Evolutionary conservation across 2,329 filamentous ascomycete species (phyloP), one percentile per base, ranked within the genome.

Genomic region (Tolypocladium tropicale): DNA sequence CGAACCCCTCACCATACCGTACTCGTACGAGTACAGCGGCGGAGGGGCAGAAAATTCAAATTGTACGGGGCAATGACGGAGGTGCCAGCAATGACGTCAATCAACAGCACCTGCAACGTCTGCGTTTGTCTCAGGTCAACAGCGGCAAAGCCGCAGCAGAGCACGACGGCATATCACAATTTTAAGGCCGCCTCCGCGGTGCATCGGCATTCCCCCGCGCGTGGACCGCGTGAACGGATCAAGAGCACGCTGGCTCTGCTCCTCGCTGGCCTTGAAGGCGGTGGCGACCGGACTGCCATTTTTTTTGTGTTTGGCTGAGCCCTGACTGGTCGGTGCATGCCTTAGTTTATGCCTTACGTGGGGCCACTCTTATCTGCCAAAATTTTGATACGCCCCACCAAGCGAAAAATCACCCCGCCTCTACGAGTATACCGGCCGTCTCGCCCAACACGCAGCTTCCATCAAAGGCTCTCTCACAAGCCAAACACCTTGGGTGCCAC

Each of bases 381-480:
- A 70, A 67, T 66, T 69, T 65, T 69, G 65, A 64, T 66, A 68
- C 64, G 61, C 70, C 70, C 72, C 70, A 65, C 25, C 34, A 70
- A n/a, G 65, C 64, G 64, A 70, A 71, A 71, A 68, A 70, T 67
- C 69, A 72, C 70, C 70, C 70, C 70, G 70, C 70, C 69, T 70
- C 65, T 43, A 23, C 21, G n/a, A 37, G 36, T 1, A 23, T 21
- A n/a, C 62, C 56, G 60, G 55, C 59, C 34, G 52, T 48, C 55
- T 57, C 56, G 46, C 34, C 43, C 57, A 57, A 37, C 50, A 60
- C 60, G n/a, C 58, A 62, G 57, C 57, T 55, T 55, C 46, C 56
- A 58, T 41, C 56, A 58, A 49, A 46, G 46, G n/a, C 53, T 21
- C 21, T 32, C 49, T 39, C 49, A 39, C 57, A 50, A 53, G 52